phyloP scores from a whole-genome alignment of 2,329 filamentous ascomycete genomes.

The Akanthomyces muscarius region DNA sequence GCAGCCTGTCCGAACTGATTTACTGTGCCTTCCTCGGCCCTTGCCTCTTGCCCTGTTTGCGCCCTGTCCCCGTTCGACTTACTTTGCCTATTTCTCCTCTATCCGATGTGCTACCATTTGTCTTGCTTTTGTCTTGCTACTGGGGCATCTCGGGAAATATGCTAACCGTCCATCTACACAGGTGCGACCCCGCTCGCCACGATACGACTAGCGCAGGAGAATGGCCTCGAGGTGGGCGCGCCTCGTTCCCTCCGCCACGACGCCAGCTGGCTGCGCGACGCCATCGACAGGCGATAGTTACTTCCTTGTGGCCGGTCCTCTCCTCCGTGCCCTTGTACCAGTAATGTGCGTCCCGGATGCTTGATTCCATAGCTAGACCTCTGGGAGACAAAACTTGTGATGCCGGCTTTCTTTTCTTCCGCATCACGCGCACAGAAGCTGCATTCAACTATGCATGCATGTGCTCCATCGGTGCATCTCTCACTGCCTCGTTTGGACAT shows the following conservation, averaged over 20 bases:
- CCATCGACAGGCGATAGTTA: neutral
- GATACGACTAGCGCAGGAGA: constrained; percentile 6
- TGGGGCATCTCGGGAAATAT: neutral
- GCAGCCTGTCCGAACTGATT: neutral
- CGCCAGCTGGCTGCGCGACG: neutral
- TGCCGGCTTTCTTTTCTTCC: too few species aligned
- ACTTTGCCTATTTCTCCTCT: too few species aligned
- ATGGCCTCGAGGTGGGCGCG: neutral
- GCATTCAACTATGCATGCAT: neutral
- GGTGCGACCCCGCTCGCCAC: neutral
- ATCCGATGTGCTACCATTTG: too few species aligned
- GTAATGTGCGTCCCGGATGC: neutral
- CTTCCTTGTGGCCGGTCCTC: neutral
- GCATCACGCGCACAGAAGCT: neutral
- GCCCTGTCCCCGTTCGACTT: neutral
- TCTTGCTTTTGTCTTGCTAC: neutral
- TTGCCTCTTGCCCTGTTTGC: neutral
- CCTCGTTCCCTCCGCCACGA: neutral
- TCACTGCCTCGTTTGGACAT: neutral
- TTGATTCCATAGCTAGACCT: too few species aligned
- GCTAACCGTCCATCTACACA: neutral
- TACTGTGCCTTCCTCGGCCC: neutral
- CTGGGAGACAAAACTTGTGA: too few species aligned
- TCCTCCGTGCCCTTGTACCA: neutral
- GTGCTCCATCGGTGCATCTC: neutral